Conservation (phyloP, 2,329 filamentous ascomycete species). For the Cladosporium oxysporum region DNA sequence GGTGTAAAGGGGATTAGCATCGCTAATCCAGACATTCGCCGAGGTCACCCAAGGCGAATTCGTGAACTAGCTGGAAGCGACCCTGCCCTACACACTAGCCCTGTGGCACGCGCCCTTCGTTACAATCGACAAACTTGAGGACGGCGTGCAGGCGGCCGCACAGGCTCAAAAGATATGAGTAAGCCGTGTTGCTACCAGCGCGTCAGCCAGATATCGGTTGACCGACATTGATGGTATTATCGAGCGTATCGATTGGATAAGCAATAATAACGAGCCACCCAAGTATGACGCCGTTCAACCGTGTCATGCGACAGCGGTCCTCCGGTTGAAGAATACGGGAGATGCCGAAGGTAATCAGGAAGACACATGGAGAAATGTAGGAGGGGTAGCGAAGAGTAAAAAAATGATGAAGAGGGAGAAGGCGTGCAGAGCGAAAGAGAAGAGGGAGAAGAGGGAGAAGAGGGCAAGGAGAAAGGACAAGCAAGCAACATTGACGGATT, state of each 20-base stretch:
- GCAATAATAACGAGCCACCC: neutral
- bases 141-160: neutral
- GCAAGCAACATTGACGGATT: too few relatives aligned
- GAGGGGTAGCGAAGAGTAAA: too few relatives aligned
- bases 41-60: neutral
- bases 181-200: conserved; percentile 6
- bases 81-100: conserved; percentile 4
- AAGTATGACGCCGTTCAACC: neutral
- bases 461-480: too few relatives aligned
- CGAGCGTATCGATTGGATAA: neutral
- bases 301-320: too few relatives aligned
- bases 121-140: neutral
- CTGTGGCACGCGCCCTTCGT: neutral
- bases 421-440: too few relatives aligned
- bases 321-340: too few relatives aligned
- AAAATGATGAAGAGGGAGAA: too few relatives aligned
- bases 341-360: too few relatives aligned
- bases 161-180: neutral
- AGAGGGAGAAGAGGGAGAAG: too few relatives aligned
- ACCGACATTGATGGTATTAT: conserved; percentile 4
- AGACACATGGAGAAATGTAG: too few relatives aligned
- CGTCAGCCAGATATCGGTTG: conserved; percentile 6
- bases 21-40: conserved; percentile 6
- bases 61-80: conserved; percentile 5
- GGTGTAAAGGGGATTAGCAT: neutral